Evolutionary conservation across 2,329 filamentous ascomycete genomes (phyloP).

Genomic region (Niveomyces coronatus): DNA sequence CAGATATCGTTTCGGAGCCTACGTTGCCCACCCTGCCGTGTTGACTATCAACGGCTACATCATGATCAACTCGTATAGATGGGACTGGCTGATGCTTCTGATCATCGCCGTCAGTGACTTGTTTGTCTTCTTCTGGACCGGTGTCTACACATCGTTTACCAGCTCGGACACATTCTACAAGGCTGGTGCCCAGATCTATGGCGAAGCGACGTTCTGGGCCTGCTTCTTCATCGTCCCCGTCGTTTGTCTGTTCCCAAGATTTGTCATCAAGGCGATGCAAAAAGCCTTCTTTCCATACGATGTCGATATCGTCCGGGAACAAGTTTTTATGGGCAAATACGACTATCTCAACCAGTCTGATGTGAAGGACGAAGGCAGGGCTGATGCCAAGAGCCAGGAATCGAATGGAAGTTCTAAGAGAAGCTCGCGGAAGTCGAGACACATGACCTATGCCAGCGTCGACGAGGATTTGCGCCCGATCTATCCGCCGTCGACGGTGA

Average conservation of each 20-base stretch:
- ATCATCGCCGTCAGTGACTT: conserved; percentile 74
- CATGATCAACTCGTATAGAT: conserved; percentile 90
- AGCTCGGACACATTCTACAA: conserved; percentile 56
- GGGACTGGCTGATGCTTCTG: conserved; percentile 92
- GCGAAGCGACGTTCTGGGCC: conserved; percentile 78
- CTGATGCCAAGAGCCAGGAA: conserved; percentile 26
- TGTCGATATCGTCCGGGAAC: conserved; percentile 91
- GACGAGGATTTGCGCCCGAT: conserved; percentile 88
- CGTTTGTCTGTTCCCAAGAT: conserved; percentile 78
- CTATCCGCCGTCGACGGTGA: conserved; percentile 84
- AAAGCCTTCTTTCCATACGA: conserved; percentile 92
- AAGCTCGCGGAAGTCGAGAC: conserved; percentile 46
- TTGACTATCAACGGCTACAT: conserved; percentile 90
- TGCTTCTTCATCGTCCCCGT: conserved; percentile 68
- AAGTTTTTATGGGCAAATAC: conserved; percentile 75
- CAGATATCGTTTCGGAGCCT: conserved; percentile 73
- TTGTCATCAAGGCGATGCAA: conserved; percentile 75
- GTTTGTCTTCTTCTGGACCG: conserved; percentile 93
- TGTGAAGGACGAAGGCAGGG: conserved; percentile 24
- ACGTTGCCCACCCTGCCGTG: conserved; percentile 75
- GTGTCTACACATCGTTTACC: conserved; percentile 57
- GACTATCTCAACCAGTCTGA: conserved; percentile 46
- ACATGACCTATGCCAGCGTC: conserved; percentile 50
- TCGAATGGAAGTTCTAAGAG: conserved; percentile 46
- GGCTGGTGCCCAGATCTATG: conserved; percentile 68